Evolutionary conservation across 192 early-diverging fungal genomes (phyloP).

Genomic region (Coemansia sp.): DNA sequence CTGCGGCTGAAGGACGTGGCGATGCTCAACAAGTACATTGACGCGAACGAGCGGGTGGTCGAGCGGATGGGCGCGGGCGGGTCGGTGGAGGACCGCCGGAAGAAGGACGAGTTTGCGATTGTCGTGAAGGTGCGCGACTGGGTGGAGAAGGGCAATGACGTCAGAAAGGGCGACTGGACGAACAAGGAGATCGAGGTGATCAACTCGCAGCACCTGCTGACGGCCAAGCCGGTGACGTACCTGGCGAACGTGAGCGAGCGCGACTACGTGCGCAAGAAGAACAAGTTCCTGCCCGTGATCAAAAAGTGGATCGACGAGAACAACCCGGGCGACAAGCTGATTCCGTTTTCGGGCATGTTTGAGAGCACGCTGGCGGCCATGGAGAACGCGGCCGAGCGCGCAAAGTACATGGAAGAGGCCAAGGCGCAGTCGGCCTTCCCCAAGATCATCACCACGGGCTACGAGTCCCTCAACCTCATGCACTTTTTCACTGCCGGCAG

Average conservation of each 20-base stretch:
- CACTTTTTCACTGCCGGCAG: slow-evolving; percentile 93
- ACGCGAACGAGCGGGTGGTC: slow-evolving; percentile 65
- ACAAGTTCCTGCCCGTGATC: slow-evolving; percentile 87
- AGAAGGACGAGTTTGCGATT: slow-evolving; percentile 81
- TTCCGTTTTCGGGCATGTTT: slow-evolving; percentile 85
- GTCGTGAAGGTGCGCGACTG: slow-evolving; percentile 74
- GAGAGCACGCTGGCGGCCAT: slow-evolving; percentile 65
- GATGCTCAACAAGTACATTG: slow-evolving; percentile 71
- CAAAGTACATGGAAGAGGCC: slow-evolving; percentile 62
- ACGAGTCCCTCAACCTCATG: slow-evolving; percentile 77
- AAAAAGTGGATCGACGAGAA: slow-evolving; percentile 91
- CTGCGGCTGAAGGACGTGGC: slow-evolving; percentile 92
- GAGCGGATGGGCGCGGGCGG: slow-evolving; percentile 75
- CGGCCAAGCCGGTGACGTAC: slow-evolving; percentile 96
- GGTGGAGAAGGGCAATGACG: slow-evolving; percentile 79
- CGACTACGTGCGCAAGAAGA: slow-evolving; percentile 92
- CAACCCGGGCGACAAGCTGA: slow-evolving; percentile 83
- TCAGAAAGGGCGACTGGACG: slow-evolving; percentile 85
- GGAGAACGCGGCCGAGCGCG: slow-evolving; percentile 57
- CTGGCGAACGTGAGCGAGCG: slow-evolving; percentile 87
- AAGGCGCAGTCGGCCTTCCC: slow-evolving; percentile 72
- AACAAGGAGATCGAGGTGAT: slow-evolving; percentile 91
- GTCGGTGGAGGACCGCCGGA: slow-evolving; percentile 78
- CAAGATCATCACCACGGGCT: slow-evolving; percentile 92
- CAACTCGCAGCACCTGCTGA: slow-evolving; percentile 81